Percentiles rank a stretch among this genome's conserved stretches.
Conservation (phyloP, 768 basidiomycete species). For the Suillus subalutaceus region DNA sequence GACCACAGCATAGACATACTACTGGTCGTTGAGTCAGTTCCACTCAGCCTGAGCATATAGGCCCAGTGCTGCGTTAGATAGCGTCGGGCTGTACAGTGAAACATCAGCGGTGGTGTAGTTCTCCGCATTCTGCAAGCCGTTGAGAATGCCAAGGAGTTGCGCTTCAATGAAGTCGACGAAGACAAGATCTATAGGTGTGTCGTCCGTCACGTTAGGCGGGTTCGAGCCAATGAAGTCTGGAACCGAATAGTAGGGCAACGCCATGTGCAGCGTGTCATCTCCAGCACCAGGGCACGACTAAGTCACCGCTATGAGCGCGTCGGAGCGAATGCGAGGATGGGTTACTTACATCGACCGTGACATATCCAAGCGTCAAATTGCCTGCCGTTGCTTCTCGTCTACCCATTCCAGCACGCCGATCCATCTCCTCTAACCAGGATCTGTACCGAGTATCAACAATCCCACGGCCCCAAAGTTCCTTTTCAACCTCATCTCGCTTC, state of each 20-base stretch:
- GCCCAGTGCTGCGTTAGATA: constrained; percentile 40
- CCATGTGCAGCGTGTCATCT: constrained; percentile 69
- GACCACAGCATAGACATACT: neutral
- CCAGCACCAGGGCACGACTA: constrained; percentile 75
- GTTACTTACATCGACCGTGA: constrained; percentile 63
- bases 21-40: constrained; percentile 23
- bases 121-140: constrained; percentile 51
- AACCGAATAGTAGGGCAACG: constrained; percentile 54
- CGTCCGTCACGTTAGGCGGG: constrained; percentile 50
- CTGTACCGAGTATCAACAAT: constrained; percentile 53
- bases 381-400: constrained; percentile 39
- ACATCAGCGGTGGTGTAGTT: constrained; percentile 57
- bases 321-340: neutral
- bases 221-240: constrained; percentile 65
- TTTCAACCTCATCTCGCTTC: constrained; percentile 26
- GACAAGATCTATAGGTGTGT: constrained; percentile 68
- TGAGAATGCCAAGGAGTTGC: constrained; percentile 56
- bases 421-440: constrained; percentile 64
- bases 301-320: neutral
- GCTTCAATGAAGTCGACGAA: constrained; percentile 71
- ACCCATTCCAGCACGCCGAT: constrained; percentile 38
- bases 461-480: constrained; percentile 42
- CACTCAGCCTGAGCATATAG: constrained; percentile 40
- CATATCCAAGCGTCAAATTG: constrained; percentile 72
- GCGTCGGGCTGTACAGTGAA: constrained; percentile 51